Percentiles rank a stretch among this genome's conserved stretches.
Evolutionary conservation across 331 rosid genomes (phyloP).

Genomic region (Acacia concinna): DNA sequence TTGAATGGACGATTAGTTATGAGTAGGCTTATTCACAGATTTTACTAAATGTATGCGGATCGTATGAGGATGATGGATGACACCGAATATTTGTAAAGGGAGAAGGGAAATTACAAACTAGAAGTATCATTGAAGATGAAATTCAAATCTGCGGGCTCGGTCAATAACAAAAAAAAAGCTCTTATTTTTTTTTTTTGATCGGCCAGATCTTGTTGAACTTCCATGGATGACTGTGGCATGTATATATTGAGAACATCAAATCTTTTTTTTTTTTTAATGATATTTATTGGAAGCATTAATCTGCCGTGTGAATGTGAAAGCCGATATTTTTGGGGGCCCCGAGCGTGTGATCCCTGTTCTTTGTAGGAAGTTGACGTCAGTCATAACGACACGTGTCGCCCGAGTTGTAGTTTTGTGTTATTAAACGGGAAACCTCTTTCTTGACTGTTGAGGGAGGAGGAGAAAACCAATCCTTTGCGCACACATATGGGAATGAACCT

Average conservation of each 20-base stretch:
- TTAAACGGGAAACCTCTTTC: background rate
- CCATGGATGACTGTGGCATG: background rate
- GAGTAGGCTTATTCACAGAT: background rate
- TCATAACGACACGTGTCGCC: constrained; percentile 9
- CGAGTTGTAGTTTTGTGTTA: background rate
- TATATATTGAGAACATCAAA: background rate
- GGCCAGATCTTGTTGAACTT: too few relatives aligned
- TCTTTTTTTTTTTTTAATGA: background rate
- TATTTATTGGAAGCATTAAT: constrained; percentile 19
- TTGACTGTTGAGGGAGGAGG: background rate
- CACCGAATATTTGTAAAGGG: background rate
- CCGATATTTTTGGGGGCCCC: background rate
- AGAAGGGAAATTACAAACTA: background rate
- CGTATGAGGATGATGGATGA: background rate
- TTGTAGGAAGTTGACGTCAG: constrained; percentile 1
- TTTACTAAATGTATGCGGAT: background rate
- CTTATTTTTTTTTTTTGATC: too few relatives aligned
- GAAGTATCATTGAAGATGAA: background rate
- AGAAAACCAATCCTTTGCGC: background rate
- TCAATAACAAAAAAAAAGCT: background rate
- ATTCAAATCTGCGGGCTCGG: background rate
- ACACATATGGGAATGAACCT: background rate
- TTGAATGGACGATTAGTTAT: background rate
- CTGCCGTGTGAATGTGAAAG: constrained; percentile 24
- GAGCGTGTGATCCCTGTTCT: constrained; percentile 30